A percentile compares a stretch with the other conserved stretches of the same genome.
These are phyloP conservation scores for Friedmanniomyces endolithicus DNA, from an alignment of 495 filamentous ascomycete genomes.

Conservation along the genomic window DNA sequence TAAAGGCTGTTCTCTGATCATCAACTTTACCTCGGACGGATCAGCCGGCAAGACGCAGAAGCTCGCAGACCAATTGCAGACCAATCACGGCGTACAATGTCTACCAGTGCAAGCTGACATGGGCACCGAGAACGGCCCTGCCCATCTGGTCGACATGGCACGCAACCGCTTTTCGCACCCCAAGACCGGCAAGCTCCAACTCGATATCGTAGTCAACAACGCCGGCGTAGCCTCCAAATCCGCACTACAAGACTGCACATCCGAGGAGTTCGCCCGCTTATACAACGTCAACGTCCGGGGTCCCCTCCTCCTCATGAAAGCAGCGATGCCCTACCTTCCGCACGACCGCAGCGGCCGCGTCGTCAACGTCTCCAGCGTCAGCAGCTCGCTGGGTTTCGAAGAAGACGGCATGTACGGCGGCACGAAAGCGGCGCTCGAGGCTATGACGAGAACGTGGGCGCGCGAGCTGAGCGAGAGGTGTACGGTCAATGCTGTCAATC, in stretches of 20 bases:
- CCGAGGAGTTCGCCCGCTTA: constrained; percentile 52
- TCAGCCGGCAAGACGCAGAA: constrained; percentile 30
- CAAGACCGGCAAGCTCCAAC: constrained; percentile 43
- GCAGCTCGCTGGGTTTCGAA: constrained; percentile 53
- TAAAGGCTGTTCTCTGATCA: constrained; percentile 37
- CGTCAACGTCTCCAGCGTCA: constrained; percentile 64
- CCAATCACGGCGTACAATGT: constrained; percentile 32
- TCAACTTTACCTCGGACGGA: constrained; percentile 32
- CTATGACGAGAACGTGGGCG: constrained; percentile 86
- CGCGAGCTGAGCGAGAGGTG: constrained; percentile 63
- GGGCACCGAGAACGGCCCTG: constrained; percentile 34
- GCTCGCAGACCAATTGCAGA: constrained; percentile 28
- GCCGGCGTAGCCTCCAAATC: constrained; percentile 57
- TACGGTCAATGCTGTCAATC: constrained; percentile 83
- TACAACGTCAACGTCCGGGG: constrained; percentile 80
- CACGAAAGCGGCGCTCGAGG: constrained; percentile 78
- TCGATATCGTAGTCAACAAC: constrained; percentile 87
- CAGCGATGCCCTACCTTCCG: constrained; percentile 56
- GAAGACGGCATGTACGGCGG: constrained; percentile 72
- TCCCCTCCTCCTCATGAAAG: constrained; percentile 68
- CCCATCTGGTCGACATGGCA: constrained; percentile 34
- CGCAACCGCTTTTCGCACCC: constrained; percentile 41
- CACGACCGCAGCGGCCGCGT: constrained; percentile 63
- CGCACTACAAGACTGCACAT: constrained; percentile 42
- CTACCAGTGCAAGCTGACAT: constrained; percentile 48